Evolutionary conservation across 805 yeast species (phyloP), one percentile per base, ranked within the genome.

Genomic region (Candida sithepensis): DNA sequence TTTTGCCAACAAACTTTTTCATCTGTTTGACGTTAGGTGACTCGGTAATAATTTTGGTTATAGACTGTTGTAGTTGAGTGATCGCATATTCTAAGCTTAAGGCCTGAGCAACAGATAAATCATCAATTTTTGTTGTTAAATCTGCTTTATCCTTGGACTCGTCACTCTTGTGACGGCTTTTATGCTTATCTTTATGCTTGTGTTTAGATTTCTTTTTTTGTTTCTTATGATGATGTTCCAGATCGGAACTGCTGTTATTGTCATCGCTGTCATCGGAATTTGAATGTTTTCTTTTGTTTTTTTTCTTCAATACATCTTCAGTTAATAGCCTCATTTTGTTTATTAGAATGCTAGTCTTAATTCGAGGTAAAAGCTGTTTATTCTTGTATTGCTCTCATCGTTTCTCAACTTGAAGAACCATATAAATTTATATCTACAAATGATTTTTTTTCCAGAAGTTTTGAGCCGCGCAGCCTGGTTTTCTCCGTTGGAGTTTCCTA

Each of bases 21-120:
- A 72, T 75, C 65, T 74, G 67, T 13, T 71, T 65, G 12, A 69
- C 54, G 44, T 76, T 75, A 3, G 89, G 89, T 1, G 88, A 75
- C n/a, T 76, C 75, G 4, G 73, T 68, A 2, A 84, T 48, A 18
- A 86, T 72, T 12, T 72, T 67, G 43, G 69, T 69, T 7, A 83
- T 67, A 21, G 79, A 70, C 39, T 76, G 78, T 47, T 83, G 81
- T 3, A 84, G 58, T 40, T 72, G 73, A 1, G 73, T 62, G 3
- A 79, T 73, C 0, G 84, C 75, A 58, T 79, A 81, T 50, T 82
- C 87, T 13, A 78, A 45, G 14, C 54, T 50, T 10, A 65, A 50
- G 2, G 66, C 59, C 24, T 63, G 66, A 0, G 65, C 54, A 16
- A 56, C 41, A 9, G 47, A 44, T 14, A 56, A 38, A 20, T 20